Evolutionary conservation across 2,329 filamentous ascomycete genomes (phyloP), one percentile per base, ranked within the genome.

Genomic region (Diplodia scrobiculata): DNA sequence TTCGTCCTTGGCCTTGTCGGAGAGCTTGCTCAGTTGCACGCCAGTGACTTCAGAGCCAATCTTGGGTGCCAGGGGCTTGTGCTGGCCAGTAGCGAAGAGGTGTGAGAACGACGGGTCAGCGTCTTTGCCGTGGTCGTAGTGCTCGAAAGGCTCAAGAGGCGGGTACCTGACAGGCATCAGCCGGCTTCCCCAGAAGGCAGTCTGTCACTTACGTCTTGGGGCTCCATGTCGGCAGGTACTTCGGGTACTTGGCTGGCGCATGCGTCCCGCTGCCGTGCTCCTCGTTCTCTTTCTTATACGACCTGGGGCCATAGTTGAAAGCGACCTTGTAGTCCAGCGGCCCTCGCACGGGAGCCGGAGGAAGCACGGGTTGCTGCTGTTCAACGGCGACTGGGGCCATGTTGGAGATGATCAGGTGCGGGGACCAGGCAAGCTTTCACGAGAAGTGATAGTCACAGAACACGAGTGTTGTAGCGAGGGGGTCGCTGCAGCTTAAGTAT

Each of bases 211-310:
- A 66, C 76, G 87, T 84, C 69, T 86, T 82, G 48, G 83, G 81
- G 72, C 89, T 84, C 89, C 89, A 91, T 1, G 86, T 87, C 1
- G 89, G 89, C 9, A 92, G 84, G 74, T 93, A 93, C 73, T 91
- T 82, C 3, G 87, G 87, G 70, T 91, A 92, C 73, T 86, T 82
- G 5, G 84, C 84, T 10, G 84, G 82, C 17, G 82, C 78, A 70
- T 85, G 80, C 68, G 81, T 84, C 2, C 74, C 80, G 11, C 81
- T 83, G 3, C 85, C 85, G 59, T 85, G 79, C 45, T 84, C 69
- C 69, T 87, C 85, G 4, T 78, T 74, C 0, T 85, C 83, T 68
- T 82, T 81, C 58, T 81, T 78, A 68, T 77, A 82, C 5, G 73
- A 74, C 48, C 75, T 76, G 1, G 79, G 78, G 11, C 78, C 77